Evolutionary conservation across 768 basidiomycete genomes (phyloP).

Genomic region (Suillus placidus): DNA sequence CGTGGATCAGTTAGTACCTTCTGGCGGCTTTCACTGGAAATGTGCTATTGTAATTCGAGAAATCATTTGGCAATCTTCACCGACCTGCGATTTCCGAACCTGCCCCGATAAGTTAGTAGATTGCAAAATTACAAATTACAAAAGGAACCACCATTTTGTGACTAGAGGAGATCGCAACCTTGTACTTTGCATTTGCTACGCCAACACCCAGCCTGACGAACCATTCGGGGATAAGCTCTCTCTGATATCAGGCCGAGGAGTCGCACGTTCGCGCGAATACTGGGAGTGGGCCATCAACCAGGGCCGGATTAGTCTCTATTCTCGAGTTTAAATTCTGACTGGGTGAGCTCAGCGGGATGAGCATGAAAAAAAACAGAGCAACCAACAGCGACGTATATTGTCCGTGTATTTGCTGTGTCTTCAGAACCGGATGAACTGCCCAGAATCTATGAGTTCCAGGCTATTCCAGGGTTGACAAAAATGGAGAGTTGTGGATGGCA

Average conservation of each 20-base stretch:
- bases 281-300: not conserved
- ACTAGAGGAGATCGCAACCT: conserved; percentile 36
- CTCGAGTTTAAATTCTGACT: not conserved
- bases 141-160: not conserved
- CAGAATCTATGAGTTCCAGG: not conserved
- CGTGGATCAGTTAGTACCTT: conserved; percentile 17
- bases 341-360: not conserved
- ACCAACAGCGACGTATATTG: not conserved
- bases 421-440: not conserved
- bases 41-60: not conserved
- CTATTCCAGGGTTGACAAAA: not conserved
- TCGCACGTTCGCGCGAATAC: not conserved
- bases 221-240: conserved; percentile 53
- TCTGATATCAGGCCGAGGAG: not conserved
- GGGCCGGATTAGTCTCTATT: not conserved
- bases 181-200: conserved; percentile 87
- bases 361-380: not conserved
- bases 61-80: not conserved
- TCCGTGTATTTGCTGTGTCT: not conserved
- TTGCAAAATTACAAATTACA: not conserved
- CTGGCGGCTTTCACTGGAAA: not conserved
- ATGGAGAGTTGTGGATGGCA: not conserved
- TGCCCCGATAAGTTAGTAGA: not conserved
- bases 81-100: not conserved
- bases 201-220: conserved; percentile 71